Conservation (phyloP, 495 filamentous ascomycete species). For the Thermochaetoides thermophila region DNA sequence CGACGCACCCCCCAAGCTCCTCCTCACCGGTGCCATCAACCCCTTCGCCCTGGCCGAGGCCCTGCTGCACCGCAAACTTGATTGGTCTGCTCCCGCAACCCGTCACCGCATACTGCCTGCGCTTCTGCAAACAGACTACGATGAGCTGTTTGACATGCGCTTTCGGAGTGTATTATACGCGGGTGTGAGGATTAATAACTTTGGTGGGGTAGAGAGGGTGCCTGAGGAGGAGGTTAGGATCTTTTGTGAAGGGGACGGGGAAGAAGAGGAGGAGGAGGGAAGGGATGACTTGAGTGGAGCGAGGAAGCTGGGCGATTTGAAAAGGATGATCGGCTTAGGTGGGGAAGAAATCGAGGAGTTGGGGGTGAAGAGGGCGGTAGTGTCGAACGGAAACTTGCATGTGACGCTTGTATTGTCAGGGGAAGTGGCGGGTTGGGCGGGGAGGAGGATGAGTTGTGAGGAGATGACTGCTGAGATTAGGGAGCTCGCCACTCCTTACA, state of each 20-base stretch:
- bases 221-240: too few relatives aligned
- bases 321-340: constrained; percentile 18
- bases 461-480: constrained; percentile 19
- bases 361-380: constrained; percentile 19
- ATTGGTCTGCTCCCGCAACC: constrained; percentile 13
- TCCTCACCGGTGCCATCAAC: constrained; percentile 24
- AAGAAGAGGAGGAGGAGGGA: constrained; percentile 24
- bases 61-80: constrained; percentile 20
- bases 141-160: constrained; percentile 28
- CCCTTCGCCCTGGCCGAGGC: constrained; percentile 26
- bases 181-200: constrained; percentile 20
- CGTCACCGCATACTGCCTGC: constrained; percentile 17
- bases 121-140: constrained; percentile 27
- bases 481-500: constrained; percentile 21
- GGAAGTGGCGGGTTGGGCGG: constrained; percentile 9
- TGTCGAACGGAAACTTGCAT: constrained; percentile 24
- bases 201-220: too few relatives aligned
- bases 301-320: constrained; percentile 18
- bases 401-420: constrained; percentile 20
- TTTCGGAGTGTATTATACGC: constrained; percentile 23
- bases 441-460: constrained; percentile 16
- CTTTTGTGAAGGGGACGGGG: too few relatives aligned
- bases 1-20: constrained; percentile 21
- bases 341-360: constrained; percentile 15
- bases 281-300: constrained; percentile 21